Percentiles rank a stretch among this genome's conserved stretches.
These are phyloP conservation scores for Torrubiella hemipterigena DNA, from an alignment of 2,329 filamentous ascomycete genomes.

Conservation along the genomic window DNA sequence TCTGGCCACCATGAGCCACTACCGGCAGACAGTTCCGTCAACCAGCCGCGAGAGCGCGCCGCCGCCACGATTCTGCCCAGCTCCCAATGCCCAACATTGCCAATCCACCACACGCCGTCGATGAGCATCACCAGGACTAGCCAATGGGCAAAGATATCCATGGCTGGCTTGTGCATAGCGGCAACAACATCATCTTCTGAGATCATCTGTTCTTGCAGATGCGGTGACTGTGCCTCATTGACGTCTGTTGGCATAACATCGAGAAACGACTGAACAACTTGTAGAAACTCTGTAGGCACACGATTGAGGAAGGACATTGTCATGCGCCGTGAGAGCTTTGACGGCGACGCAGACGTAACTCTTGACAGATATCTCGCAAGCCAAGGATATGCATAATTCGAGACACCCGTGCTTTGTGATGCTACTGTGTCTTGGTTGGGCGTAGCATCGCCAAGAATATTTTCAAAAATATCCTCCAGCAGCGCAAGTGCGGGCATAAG, in stretches of 20 bases:
- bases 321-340: slow-evolving; percentile 19
- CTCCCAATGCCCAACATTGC: slow-evolving; percentile 21
- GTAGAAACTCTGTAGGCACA: slow-evolving; percentile 19
- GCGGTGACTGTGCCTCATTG: too few relatives aligned
- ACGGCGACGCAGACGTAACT: slow-evolving; percentile 15
- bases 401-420: slow-evolving; percentile 5
- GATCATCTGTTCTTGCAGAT: not conserved
- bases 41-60: slow-evolving; percentile 4
- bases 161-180: slow-evolving; percentile 13
- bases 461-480: slow-evolving; percentile 1
- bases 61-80: slow-evolving; percentile 14
- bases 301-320: slow-evolving; percentile 29
- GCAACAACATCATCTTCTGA: not conserved
- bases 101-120: slow-evolving; percentile 28
- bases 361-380: slow-evolving; percentile 21
- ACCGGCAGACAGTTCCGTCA: too few relatives aligned
- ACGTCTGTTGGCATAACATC: slow-evolving; percentile 9
- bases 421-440: not conserved
- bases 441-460: not conserved
- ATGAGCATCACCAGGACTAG: slow-evolving; percentile 23
- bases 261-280: slow-evolving; percentile 20
- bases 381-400: slow-evolving; percentile 19
- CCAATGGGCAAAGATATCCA: slow-evolving; percentile 27
- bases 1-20: slow-evolving; percentile 26
- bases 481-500: slow-evolving; percentile 1